Evolutionary conservation across 129 eudicot species (phyloP), one percentile per base, ranked within the genome.

Genomic region (Mikania micrantha): DNA sequence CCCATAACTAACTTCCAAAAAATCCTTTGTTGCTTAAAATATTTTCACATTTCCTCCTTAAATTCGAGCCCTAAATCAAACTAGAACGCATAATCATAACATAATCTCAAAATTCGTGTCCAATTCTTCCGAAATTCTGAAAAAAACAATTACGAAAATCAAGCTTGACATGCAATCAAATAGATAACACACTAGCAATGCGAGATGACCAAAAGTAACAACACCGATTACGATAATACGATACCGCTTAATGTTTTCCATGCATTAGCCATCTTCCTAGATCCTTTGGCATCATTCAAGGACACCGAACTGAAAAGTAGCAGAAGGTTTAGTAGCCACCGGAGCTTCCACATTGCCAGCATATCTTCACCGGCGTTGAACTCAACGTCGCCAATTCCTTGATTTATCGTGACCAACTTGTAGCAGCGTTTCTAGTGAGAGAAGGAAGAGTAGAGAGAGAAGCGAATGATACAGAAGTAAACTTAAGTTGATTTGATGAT

Each of bases 301-400:
- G 80, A 28, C 20, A 25, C 62, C 45, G 64, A 66, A 45, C 75
- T 60, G 62, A 76, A 63, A 21, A 68, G n/a, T n/a, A n/a, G n/a
- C 34, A 76, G 35, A 15, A 7, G n/a, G n/a, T n/a, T 50, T 1
- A 76, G 59, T 4, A 68, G 63, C 70, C 74, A 61, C 64, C 62
- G 60, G 64, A 60, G 74, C 45, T 57, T 68, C 70, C 54, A 49
- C 80, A 76, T 76, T 76, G 63, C 74, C 74, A 74, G 73, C n/a
- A n/a, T n/a, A n/a, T n/a, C n/a, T n/a, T n/a, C n/a, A n/a, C n/a
- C n/a, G n/a, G n/a, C n/a, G n/a, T n/a, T n/a, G 60, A 71, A 60
- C 69, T 42, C 36, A 21, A 45, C 69, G 69, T 29, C 77, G 70
- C n/a, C n/a, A n/a, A 15, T 56, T 7, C 13, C 20, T 12, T 28